These are phyloP conservation scores for Ganoderma lucidum DNA, from an alignment of 1,284 basidiomycete species.

Conservation along the genomic window DNA sequence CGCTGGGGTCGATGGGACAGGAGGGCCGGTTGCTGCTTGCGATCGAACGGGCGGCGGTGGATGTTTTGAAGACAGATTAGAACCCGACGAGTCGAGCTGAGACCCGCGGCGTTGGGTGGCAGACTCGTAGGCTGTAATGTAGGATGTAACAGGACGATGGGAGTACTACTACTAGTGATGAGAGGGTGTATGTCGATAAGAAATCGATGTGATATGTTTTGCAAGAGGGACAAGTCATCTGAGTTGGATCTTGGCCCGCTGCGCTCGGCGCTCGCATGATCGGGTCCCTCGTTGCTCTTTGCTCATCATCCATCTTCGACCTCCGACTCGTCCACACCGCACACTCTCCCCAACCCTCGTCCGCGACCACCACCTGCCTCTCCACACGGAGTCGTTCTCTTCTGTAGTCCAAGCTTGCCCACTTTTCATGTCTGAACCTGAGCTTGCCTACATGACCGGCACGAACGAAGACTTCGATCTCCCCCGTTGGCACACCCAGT, in stretches of 20 bases:
- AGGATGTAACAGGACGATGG: neutral
- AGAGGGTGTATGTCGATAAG: constrained; percentile 20
- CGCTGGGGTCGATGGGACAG: constrained; percentile 52
- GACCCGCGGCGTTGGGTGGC: constrained; percentile 2
- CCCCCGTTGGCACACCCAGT: constrained; percentile 80
- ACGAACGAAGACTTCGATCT: constrained; percentile 75
- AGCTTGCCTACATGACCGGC: constrained; percentile 59
- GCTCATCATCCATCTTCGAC: constrained; percentile 35
- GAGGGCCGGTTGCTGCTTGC: constrained; percentile 56
- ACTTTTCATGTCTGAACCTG: constrained; percentile 56
- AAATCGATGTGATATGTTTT: constrained; percentile 23
- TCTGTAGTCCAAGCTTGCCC: constrained; percentile 11
- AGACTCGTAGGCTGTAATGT: constrained; percentile 1
- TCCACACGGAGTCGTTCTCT: constrained; percentile 9
- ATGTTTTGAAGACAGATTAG: constrained; percentile 47
- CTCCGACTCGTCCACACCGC: constrained; percentile 33
- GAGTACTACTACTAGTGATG: neutral
- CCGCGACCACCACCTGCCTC: constrained; percentile 24
- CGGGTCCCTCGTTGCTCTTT: constrained; percentile 36
- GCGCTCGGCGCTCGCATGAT: constrained; percentile 41
- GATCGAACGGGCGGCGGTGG: constrained; percentile 65
- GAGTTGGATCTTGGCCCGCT: constrained; percentile 31
- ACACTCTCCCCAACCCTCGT: constrained; percentile 23
- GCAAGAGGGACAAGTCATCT: constrained; percentile 24
- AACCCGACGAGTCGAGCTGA: constrained; percentile 44